Percentiles rank a stretch among this genome's conserved stretches.
Evolutionary conservation across 805 yeast species (phyloP).

Genomic region (Yarrowia sp.): DNA sequence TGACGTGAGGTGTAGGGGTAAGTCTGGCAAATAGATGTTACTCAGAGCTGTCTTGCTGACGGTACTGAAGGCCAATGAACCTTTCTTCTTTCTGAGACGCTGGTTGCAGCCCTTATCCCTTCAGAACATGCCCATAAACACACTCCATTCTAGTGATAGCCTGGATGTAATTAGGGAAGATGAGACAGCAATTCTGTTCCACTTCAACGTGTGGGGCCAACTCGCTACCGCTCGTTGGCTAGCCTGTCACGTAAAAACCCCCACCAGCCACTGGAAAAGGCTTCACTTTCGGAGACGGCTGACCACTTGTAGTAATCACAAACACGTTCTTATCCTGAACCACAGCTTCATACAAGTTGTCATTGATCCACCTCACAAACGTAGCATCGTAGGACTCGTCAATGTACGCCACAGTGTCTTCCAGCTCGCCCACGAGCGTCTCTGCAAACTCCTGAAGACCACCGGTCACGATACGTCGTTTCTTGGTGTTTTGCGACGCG

Average conservation of each 20-base stretch:
- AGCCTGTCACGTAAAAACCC: slow-evolving; percentile 4
- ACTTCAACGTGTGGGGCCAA: no score
- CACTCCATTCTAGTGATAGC: no score
- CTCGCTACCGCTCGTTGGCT: no score
- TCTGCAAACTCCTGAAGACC: slow-evolving; percentile 33
- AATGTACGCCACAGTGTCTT: slow-evolving; percentile 29
- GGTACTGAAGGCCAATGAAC: no score
- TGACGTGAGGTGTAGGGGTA: no score
- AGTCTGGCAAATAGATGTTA: no score
- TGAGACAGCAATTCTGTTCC: no score
- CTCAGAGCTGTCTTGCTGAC: no score
- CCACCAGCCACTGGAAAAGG: slow-evolving; percentile 5
- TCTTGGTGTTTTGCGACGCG: slow-evolving; percentile 24
- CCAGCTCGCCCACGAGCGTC: slow-evolving; percentile 29
- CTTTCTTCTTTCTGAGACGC: no score
- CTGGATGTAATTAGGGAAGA: no score
- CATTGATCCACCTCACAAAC: slow-evolving; percentile 27
- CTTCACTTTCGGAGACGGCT: slow-evolving; percentile 10
- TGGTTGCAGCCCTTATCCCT: no score
- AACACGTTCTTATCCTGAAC: slow-evolving; percentile 23
- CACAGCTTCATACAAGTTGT: slow-evolving; percentile 16
- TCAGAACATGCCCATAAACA: no score
- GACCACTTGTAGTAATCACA: slow-evolving; percentile 17
- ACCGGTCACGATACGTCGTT: slow-evolving; percentile 12
- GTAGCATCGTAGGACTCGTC: slow-evolving; percentile 11